Base-by-base conservation (phyloP, 352 stramenopile species). In the Globisporangium lucens region DNA sequence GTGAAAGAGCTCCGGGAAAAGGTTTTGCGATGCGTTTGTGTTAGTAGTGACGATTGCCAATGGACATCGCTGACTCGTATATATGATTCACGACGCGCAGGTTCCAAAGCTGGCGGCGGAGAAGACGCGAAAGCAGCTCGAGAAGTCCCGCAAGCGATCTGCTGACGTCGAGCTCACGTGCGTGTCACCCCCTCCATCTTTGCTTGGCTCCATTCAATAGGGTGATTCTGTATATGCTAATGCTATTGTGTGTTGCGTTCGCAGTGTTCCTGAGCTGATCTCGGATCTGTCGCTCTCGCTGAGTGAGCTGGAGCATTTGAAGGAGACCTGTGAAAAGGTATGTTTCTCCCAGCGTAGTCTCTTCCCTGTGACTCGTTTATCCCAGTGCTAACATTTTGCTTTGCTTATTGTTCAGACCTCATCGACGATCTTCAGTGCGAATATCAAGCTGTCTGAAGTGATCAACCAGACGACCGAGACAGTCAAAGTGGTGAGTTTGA, bases 401-500 rank as follows among this genome's bases (percentile, higher is more conserved):
- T 24, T 24, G 24, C 24, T 24, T 24, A 24, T 24, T 24, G 24
- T 24, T 24, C 24, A 91, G 84, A 87, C 82, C 43, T 71, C 84
- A 30, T 82, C 76, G 67, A 83, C 73, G 24, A 88, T 92, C 59
- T 80, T 73, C 2, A 78, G 61, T 30, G 80, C 82, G 2, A 87
- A 73, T 29, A 72, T 75, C 4, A 89, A 88, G 62, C 64, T 92
- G 20, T 78, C 79, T 24, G 80, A 86, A 57, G 72, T 80, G 4
- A 74, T 88, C 61, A 83, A 69, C 30, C 74, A 89, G 57, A 90
- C 84, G 20, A 85, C 67, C 13, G 84, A 89, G 70, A 89, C 84
- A 22, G 88, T 92, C 61, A 76, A 72, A 46, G 83, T 92, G 67
- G 84, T 92, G 80, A 29, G 73, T 56, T n/a, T 13, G 22, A 43